Conservation (phyloP, 2,329 filamentous ascomycete species). For the Apiospora kogelbergensis region DNA sequence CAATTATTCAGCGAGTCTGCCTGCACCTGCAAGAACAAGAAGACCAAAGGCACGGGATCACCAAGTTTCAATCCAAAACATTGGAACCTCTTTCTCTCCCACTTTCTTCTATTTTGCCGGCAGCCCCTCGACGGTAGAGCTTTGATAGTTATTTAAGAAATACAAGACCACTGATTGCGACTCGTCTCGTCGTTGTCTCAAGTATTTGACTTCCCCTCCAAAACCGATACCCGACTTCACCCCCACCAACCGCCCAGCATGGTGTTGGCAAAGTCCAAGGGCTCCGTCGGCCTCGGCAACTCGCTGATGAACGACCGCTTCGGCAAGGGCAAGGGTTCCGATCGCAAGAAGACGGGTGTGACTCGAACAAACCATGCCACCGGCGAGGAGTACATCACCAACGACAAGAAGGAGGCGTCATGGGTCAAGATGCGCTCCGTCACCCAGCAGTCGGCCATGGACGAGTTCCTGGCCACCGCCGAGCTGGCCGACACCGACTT, state of each 20-base stretch:
- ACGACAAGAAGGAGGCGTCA: slow-evolving; percentile 83
- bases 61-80: not conserved
- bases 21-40: not conserved
- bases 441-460: slow-evolving; percentile 92
- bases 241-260: slow-evolving; percentile 38
- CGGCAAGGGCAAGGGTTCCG: slow-evolving; percentile 83
- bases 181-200: not conserved
- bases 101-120: not conserved
- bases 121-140: not conserved
- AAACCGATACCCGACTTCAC: not conserved
- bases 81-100: not conserved
- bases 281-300: slow-evolving; percentile 91
- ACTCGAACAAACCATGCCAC: slow-evolving; percentile 74
- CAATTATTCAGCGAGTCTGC: slow-evolving; percentile 2
- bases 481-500: slow-evolving; percentile 98
- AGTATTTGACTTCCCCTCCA: not conserved
- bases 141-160: not conserved
- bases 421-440: slow-evolving; percentile 99
- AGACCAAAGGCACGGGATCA: not conserved
- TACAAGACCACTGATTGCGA: not conserved
- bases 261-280: slow-evolving; percentile 85
- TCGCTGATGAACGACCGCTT: slow-evolving; percentile 98
- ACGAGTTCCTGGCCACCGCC: slow-evolving; percentile 94
- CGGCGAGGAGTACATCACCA: slow-evolving; percentile 89
- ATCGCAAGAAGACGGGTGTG: slow-evolving; percentile 70